Evolutionary conservation across 352 stramenopile genomes (phyloP).

Genomic region (Poterioochromonas sp.): DNA sequence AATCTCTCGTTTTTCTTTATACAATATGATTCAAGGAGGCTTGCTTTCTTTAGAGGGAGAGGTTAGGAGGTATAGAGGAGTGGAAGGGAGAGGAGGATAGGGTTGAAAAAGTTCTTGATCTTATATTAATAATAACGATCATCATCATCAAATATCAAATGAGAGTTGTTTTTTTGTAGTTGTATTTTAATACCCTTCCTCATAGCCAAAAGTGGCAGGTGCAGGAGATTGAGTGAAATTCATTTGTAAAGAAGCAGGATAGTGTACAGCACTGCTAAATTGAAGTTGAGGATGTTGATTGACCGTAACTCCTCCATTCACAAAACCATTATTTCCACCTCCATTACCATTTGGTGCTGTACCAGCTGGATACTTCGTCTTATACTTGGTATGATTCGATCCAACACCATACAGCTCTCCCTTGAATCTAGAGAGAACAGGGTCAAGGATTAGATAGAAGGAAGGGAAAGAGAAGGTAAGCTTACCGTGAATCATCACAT

Average conservation of each 20-base stretch:
- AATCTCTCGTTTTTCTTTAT: too few species aligned
- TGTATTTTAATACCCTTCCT: conserved; percentile 2
- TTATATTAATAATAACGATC: too few species aligned
- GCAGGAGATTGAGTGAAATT: conserved; percentile 35
- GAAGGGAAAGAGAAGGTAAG: neutral
- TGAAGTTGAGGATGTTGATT: neutral
- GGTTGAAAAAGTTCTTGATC: too few species aligned
- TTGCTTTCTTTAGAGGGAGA: too few species aligned
- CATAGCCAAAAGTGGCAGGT: neutral
- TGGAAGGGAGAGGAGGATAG: too few species aligned
- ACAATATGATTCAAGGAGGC: too few species aligned
- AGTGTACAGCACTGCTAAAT: conserved; percentile 9
- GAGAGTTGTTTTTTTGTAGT: neutral
- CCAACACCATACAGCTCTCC: conserved; percentile 47
- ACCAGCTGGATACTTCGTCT: neutral
- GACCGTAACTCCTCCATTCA: neutral
- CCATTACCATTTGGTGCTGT: neutral
- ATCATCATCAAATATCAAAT: neutral
- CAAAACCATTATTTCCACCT: neutral
- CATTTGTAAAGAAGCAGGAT: neutral
- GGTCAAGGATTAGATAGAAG: neutral
- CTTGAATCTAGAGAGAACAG: conserved; percentile 44
- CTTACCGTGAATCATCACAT: conserved; percentile 22
- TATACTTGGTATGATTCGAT: conserved; percentile 38
- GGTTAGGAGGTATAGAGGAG: too few species aligned